A percentile compares a stretch with the other conserved stretches of the same genome.
These are phyloP conservation scores for Ceratobasidium sp. DNA, from an alignment of 1,284 basidiomycete species.

Conservation along the genomic window DNA sequence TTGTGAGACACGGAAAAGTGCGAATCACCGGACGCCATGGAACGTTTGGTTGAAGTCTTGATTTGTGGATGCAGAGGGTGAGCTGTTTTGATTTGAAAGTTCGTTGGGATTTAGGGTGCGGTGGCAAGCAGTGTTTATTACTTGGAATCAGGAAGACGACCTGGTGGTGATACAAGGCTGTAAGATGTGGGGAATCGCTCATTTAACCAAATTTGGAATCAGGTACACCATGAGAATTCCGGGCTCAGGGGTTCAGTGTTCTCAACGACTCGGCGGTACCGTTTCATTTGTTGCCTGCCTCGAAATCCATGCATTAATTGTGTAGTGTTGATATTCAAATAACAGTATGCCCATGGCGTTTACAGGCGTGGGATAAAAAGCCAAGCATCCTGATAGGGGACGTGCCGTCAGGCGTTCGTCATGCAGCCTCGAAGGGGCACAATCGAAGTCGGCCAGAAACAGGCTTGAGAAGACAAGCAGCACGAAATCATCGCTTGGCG, in stretches of 20 bases:
- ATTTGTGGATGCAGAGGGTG: conserved; percentile 74
- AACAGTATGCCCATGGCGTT: background rate
- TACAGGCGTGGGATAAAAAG: background rate
- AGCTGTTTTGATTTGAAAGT: conserved; percentile 24
- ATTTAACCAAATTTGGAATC: background rate
- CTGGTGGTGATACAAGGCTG: conserved; percentile 77
- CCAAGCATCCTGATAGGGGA: background rate
- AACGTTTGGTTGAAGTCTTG: conserved; percentile 71
- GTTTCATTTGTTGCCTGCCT: background rate
- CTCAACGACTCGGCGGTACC: too few relatives aligned
- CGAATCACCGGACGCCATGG: conserved; percentile 78
- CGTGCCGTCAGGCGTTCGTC: too few relatives aligned
- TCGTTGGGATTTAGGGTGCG: background rate
- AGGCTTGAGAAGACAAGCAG: background rate
- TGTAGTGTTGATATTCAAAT: background rate
- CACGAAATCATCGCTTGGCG: conserved; percentile 61
- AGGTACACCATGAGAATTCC: background rate
- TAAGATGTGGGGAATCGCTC: conserved; percentile 55
- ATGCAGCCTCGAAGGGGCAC: background rate
- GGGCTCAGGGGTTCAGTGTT: background rate
- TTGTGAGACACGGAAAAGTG: conserved; percentile 75
- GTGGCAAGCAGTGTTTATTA: conserved; percentile 72
- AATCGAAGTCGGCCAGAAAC: too few relatives aligned
- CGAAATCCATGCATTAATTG: background rate
- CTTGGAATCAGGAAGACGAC: conserved; percentile 76